phyloP scores from a whole-genome alignment of 352 stramenopile species.

The Pythium sukuiense region DNA sequence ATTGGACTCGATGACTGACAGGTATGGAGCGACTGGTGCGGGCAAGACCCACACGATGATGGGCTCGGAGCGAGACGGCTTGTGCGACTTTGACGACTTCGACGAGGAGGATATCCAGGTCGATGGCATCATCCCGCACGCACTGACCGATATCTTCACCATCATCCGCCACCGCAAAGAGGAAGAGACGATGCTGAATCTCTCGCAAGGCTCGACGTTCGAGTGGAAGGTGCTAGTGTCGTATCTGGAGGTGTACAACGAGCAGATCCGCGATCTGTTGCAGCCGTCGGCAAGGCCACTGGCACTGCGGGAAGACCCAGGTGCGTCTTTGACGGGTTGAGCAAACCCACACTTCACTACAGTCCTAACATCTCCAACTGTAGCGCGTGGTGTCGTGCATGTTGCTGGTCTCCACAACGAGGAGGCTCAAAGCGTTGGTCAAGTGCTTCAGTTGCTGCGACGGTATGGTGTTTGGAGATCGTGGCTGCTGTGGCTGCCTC shows the following conservation, averaged over 20 bases:
- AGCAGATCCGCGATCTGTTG: constrained; percentile 89
- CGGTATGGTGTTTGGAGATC: constrained; percentile 24
- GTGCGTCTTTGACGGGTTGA: constrained; percentile 14
- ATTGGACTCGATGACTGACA: background rate
- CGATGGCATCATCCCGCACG: constrained; percentile 86
- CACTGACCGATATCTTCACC: constrained; percentile 56
- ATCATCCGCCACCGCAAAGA: constrained; percentile 65
- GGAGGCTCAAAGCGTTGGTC: constrained; percentile 40
- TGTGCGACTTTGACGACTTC: constrained; percentile 42
- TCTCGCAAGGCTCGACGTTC: constrained; percentile 45
- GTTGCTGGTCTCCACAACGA: constrained; percentile 57
- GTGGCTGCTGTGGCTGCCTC: background rate
- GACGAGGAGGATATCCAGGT: constrained; percentile 42
- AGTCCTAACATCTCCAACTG: background rate
- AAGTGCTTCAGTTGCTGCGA: constrained; percentile 51
- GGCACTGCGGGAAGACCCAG: constrained; percentile 50
- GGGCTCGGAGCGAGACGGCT: constrained; percentile 58
- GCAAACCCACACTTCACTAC: background rate
- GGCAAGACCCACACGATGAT: constrained; percentile 81
- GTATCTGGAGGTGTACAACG: constrained; percentile 94
- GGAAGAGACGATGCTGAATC: constrained; percentile 46
- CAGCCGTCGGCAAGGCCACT: constrained; percentile 43
- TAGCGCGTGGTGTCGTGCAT: constrained; percentile 50
- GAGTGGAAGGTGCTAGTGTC: constrained; percentile 83
- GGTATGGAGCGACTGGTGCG: constrained; percentile 57